Base-by-base conservation (phyloP, 2,329 filamentous ascomycete genomes). In the Coniochaeta prunicola region DNA sequence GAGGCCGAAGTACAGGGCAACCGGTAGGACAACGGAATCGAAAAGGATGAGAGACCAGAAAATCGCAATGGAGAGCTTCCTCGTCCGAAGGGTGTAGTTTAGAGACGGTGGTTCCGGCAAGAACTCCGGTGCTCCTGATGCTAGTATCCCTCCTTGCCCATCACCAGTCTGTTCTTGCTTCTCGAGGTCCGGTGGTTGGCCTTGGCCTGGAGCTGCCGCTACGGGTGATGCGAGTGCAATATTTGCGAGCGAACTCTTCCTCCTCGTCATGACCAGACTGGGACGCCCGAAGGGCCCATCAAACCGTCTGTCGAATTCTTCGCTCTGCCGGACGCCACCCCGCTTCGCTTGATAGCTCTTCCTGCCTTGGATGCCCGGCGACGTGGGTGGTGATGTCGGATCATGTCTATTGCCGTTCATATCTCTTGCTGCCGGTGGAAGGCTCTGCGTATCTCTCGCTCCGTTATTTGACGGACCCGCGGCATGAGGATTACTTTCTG, bases 1-100 rank as follows among this genome's bases (percentile, higher is more conserved):
- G 59, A 83, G 70, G 21, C 75, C 75, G 62, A 82, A 83, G 71
- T 80, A 83, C 4, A 83, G 68, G 1, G 77, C 69, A 59, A 83
- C 79, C 21, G 80, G 80, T 21, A 83, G 73, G 31, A 82, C 66
- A 59, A 72, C 73, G 0, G 74, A 75, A 61, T 77, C 76, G 62
- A 81, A 74, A 58, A 81, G 71, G 62, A 81, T 75, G 58, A 81
- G 71, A 26, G 81, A 67, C 58, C 82, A 75, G 40, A 73, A 73
- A 33, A 73, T 71, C 58, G 81, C 75, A 10, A 81, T 60, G 61
- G 76, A 76, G 15, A 81, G 75, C 58, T 76, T 76, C 70, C 67
- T 64, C 64, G 72, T 75, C 64, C 70, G 72, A 42, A 73, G 59
- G 31, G 68, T 70, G 64, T 74, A 75, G 61, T 75, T 73, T 13